These are phyloP conservation scores for Suillus plorans DNA, from an alignment of 768 basidiomycete genomes.

Conservation along the genomic window DNA sequence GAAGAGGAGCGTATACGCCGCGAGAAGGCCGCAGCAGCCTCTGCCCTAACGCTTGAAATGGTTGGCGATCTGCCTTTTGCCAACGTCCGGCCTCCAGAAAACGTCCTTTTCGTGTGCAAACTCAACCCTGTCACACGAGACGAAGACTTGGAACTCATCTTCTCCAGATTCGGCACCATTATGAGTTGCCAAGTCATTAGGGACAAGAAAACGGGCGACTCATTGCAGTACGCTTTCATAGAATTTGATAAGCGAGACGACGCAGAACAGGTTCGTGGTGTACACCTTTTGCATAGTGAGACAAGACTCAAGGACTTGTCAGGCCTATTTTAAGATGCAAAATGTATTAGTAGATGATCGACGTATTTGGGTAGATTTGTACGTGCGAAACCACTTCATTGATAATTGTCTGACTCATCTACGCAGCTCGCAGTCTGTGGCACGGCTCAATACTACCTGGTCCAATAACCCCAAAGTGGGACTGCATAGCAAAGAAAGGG, in stretches of 20 bases:
- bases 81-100: slow-evolving; percentile 96
- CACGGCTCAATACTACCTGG: slow-evolving; percentile 79
- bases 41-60: slow-evolving; percentile 97
- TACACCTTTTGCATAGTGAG: not conserved
- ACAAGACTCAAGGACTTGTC: slow-evolving; percentile 10
- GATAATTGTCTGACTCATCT: slow-evolving; percentile 13
- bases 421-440: slow-evolving; percentile 87
- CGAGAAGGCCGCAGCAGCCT: slow-evolving; percentile 87
- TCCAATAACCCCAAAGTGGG: slow-evolving; percentile 71
- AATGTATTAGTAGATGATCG: slow-evolving; percentile 97
- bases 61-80: slow-evolving; percentile 98
- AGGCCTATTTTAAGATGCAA: slow-evolving; percentile 99
- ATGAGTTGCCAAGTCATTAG: slow-evolving; percentile 98
- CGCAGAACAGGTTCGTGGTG: slow-evolving; percentile 78
- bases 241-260: slow-evolving; percentile 95
- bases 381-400: slow-evolving; percentile 29
- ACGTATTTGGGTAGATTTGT: slow-evolving; percentile 99
- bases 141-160: slow-evolving; percentile 96
- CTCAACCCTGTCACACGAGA: slow-evolving; percentile 93
- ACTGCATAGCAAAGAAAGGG: slow-evolving; percentile 32
- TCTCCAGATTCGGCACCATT: slow-evolving; percentile 91
- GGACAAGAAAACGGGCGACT: slow-evolving; percentile 95
- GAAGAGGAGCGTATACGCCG: slow-evolving; percentile 79
- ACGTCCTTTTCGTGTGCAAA: slow-evolving; percentile 98
- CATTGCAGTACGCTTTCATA: slow-evolving; percentile 96